Base-by-base conservation (phyloP, 768 basidiomycete genomes). In the Serendipita sp. region DNA sequence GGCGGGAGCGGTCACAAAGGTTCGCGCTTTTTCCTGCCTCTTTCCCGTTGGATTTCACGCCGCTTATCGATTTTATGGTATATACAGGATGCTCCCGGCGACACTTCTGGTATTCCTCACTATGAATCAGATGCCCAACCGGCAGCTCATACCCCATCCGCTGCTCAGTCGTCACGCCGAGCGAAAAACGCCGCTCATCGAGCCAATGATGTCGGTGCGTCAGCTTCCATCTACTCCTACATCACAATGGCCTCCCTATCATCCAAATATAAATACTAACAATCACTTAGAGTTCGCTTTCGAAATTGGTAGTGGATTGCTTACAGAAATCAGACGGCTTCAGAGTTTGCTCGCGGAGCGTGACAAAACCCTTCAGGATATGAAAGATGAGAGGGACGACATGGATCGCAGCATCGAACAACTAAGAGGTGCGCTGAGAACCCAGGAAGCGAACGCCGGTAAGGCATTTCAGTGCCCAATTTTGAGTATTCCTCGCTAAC, bases 151-250 rank as follows among this genome's bases (percentile, higher is more conserved):
- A 79, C 83, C 41, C 81, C 85, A n/a, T 82, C 88, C 28, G 86
- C 89, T 17, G 88, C 88, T 22, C 90, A 91, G 70, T 88, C 88
- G 1, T 76, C 76, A 17, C 81, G 91, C 62, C 82, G 92, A 61
- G 89, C 91, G 22, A 91, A 90, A 79, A 93, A 93, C 68, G 90
- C 90, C 30, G 88, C 87, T 63, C 90, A 92, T 74, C 80, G 91
- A 66, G 86, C 88, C 50, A 86, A 92, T 71, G 89, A 93, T 70
- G 88, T 90, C 67, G 88, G 89, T 88, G 68, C 70, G 87, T 81
- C 14, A 2, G 14, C 14, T 53, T 2, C 50, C 66, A 43, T 22
- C 11, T 24, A 20, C 26, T 60, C 45, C 56, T 65, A 42, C 56
- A 38, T 38, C 34, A 14, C 34, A 38, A 20, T 1, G 5, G 2